Conservation (phyloP, 495 filamentous ascomycete genomes). For the Neurospora pannonica region DNA sequence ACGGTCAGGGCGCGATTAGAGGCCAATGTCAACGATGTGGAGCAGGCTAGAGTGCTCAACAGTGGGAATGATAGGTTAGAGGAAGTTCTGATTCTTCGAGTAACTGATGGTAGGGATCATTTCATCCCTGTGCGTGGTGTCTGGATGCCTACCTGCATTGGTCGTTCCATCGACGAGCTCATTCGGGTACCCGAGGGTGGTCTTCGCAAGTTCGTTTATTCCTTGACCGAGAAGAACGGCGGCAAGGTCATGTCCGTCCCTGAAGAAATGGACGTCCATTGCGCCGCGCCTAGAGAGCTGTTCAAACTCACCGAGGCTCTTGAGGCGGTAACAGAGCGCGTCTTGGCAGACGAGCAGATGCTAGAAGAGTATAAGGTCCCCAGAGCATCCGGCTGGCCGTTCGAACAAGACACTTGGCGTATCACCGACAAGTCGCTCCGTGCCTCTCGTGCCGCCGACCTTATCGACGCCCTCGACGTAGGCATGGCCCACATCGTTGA, state of each 20-base stretch:
- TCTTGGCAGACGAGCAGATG: conserved; percentile 78
- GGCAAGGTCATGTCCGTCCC: conserved; percentile 25
- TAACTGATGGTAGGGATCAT: conserved; percentile 76
- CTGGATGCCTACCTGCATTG: conserved; percentile 79
- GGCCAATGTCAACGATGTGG: conserved; percentile 50
- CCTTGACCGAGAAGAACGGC: conserved; percentile 14
- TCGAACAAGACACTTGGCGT: conserved; percentile 39
- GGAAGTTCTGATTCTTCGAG: conserved; percentile 83
- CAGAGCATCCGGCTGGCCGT: conserved; percentile 62
- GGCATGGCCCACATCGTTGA: conserved; percentile 44
- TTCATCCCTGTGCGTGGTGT: conserved; percentile 72
- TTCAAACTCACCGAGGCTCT: conserved; percentile 81
- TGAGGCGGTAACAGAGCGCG: conserved; percentile 63
- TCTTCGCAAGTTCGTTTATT: conserved; percentile 41
- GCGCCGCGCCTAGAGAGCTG: conserved; percentile 63
- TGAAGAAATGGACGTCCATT: conserved; percentile 35
- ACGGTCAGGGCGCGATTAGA: conserved; percentile 59
- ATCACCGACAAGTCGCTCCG: conserved; percentile 16
- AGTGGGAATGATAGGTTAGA: conserved; percentile 54
- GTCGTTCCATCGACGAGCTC: conserved; percentile 72
- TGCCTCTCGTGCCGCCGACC: conserved; percentile 22
- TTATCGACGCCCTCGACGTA: conserved; percentile 62
- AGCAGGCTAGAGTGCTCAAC: conserved; percentile 64
- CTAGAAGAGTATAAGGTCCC: conserved; percentile 52
- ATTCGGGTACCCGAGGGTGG: conserved; percentile 73